phyloP scores from a whole-genome alignment of 2,329 filamentous ascomycete genomes.

The Venturiaceae sp. region DNA sequence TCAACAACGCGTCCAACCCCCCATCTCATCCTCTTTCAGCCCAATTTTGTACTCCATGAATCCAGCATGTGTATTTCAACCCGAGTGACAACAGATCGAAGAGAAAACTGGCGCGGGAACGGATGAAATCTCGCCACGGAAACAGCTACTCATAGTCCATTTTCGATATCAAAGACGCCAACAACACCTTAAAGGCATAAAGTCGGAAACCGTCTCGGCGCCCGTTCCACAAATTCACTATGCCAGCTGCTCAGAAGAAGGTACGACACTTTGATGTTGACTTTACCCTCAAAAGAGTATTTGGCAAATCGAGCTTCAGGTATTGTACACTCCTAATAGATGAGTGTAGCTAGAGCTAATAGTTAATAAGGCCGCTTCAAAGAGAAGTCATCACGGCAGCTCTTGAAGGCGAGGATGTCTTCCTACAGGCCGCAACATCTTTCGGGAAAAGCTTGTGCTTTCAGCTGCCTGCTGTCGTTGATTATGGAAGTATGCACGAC shows the following conservation, averaged over 20 bases:
- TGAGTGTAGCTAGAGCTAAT: not conserved
- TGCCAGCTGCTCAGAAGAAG: slow-evolving; percentile 6
- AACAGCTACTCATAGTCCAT: not conserved
- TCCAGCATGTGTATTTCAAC: not conserved
- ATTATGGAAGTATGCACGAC: slow-evolving; percentile 63
- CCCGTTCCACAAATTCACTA: not conserved
- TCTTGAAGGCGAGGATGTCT: slow-evolving; percentile 78
- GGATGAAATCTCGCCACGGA: not conserved
- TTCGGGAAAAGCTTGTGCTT: slow-evolving; percentile 94
- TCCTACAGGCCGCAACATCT: slow-evolving; percentile 80
- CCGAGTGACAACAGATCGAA: not conserved
- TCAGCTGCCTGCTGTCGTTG: slow-evolving; percentile 80
- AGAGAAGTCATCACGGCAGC: slow-evolving; percentile 79
- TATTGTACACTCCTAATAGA: not conserved
- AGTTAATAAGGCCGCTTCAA: slow-evolving; percentile 57
- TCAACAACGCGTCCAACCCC: not conserved
- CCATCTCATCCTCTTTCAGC: not conserved
- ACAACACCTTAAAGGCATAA: not conserved
- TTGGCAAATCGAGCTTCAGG: slow-evolving; percentile 7
- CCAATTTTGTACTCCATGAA: not conserved
- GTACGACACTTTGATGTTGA: slow-evolving; percentile 6
- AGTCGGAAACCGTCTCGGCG: not conserved
- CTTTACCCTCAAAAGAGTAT: slow-evolving; percentile 5
- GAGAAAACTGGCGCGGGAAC: not conserved
- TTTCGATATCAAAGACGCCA: not conserved